These are phyloP conservation scores for Daldinia sp. DNA, from an alignment of 2,329 filamentous ascomycete genomes.

Conservation along the genomic window DNA sequence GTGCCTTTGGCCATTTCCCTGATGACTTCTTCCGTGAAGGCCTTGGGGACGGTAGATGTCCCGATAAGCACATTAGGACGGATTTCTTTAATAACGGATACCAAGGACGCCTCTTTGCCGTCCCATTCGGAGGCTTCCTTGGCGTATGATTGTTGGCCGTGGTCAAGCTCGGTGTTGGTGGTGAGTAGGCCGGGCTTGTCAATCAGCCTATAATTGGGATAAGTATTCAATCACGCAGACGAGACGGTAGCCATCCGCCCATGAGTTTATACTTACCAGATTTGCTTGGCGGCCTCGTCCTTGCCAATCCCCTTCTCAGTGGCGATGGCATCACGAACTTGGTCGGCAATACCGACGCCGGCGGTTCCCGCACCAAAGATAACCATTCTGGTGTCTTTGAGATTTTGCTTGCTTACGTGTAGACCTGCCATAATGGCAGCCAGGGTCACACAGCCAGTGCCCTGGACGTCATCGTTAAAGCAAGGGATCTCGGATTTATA, in stretches of 20 bases:
- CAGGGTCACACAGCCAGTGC: conserved; percentile 86
- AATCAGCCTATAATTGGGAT: conserved; percentile 67
- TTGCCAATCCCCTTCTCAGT: conserved; percentile 71
- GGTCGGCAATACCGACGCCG: conserved; percentile 85
- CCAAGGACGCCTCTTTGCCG: conserved; percentile 63
- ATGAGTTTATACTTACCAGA: conserved; percentile 66
- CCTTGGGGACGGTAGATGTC: conserved; percentile 78
- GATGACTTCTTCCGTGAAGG: conserved; percentile 79
- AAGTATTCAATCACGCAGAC: conserved; percentile 2
- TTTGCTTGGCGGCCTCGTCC: conserved; percentile 79
- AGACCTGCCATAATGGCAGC: conserved; percentile 82
- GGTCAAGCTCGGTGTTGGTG: conserved; percentile 66
- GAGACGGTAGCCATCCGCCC: too few species aligned
- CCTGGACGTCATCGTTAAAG: conserved; percentile 93
- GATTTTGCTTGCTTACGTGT: conserved; percentile 70
- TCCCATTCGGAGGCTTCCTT: conserved; percentile 71
- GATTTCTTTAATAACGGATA: conserved; percentile 72
- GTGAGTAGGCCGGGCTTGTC: conserved; percentile 83
- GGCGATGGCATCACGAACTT: conserved; percentile 81
- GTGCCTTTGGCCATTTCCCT: conserved; percentile 78
- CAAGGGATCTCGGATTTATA: conserved; percentile 79
- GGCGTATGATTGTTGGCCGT: conserved; percentile 73
- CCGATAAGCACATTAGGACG: conserved; percentile 85
- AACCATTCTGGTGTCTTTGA: conserved; percentile 75
- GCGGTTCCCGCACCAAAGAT: conserved; percentile 85